Evolutionary conservation across 345 rosid species (phyloP).

Genomic region (Salix brachista): DNA sequence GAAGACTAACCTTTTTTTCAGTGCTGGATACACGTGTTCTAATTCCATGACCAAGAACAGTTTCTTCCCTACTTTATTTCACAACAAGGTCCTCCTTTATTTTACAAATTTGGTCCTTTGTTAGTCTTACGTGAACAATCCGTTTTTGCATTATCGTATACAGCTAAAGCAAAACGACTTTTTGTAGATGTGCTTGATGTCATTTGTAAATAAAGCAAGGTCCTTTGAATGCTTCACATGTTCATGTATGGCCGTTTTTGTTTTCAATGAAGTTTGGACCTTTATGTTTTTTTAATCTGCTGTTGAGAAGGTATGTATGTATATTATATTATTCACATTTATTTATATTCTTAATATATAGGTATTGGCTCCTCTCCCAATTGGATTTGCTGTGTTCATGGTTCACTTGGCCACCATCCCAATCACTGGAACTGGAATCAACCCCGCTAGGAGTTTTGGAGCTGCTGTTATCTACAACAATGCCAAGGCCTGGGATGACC

Average conservation of each 20-base stretch:
- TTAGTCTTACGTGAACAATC: neutral
- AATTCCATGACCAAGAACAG: neutral
- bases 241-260: neutral
- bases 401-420: constrained; percentile 92
- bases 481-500: constrained; percentile 66
- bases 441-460: constrained; percentile 85
- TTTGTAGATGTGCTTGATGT: neutral
- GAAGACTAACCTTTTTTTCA: neutral
- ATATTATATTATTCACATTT: neutral
- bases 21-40: too few relatives aligned
- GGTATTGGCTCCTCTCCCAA: constrained; percentile 88
- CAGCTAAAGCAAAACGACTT: neutral
- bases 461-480: constrained; percentile 69
- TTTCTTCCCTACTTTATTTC: neutral
- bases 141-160: neutral
- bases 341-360: neutral
- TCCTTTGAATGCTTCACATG: neutral
- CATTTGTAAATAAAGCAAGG: too few relatives aligned
- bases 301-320: neutral
- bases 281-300: neutral
- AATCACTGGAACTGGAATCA: constrained; percentile 82
- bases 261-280: neutral
- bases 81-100: neutral
- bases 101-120: neutral
- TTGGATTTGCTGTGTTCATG: constrained; percentile 90